Conservation (phyloP, 805 yeast genomes). For the Ogataea nakhonphanomensis region DNA sequence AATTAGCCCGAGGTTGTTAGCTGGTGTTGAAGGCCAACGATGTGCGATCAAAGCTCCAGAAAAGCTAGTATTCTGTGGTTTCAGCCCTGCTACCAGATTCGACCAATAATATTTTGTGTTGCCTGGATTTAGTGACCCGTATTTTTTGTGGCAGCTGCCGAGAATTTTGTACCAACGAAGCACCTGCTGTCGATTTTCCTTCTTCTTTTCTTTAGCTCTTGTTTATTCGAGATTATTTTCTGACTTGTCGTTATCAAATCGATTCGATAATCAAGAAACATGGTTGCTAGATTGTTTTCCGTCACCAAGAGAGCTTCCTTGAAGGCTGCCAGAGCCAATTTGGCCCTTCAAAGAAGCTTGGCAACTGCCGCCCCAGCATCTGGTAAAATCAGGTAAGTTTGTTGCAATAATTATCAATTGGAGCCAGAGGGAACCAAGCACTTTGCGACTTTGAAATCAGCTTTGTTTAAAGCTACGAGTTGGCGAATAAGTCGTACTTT, state of each 20-base stretch:
- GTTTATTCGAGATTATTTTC: slow-evolving; percentile 13
- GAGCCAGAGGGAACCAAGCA: neutral
- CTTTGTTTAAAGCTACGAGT: neutral
- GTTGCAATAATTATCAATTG: slow-evolving; percentile 5
- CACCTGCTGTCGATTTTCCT: slow-evolving; percentile 19
- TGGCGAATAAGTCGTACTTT: too few species aligned
- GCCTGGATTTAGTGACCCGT: slow-evolving; percentile 6
- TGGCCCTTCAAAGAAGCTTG: slow-evolving; percentile 69
- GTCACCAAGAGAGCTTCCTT: slow-evolving; percentile 79
- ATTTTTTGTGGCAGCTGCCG: slow-evolving; percentile 9
- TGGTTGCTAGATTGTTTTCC: slow-evolving; percentile 55
- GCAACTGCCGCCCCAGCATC: slow-evolving; percentile 72
- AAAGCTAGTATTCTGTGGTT: neutral
- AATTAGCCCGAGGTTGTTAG: neutral
- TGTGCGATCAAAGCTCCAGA: neutral
- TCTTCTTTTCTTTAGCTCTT: slow-evolving; percentile 17
- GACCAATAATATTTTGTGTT: slow-evolving; percentile 11
- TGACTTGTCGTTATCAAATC: slow-evolving; percentile 13
- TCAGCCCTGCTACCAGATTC: slow-evolving; percentile 4
- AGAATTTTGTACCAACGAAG: slow-evolving; percentile 12
- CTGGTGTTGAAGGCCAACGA: neutral
- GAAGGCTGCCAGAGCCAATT: slow-evolving; percentile 83
- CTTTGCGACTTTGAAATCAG: neutral
- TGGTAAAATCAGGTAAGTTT: slow-evolving; percentile 87
- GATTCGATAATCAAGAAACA: slow-evolving; percentile 21